Conservation (phyloP, 352 stramenopile genomes). For the Albugo laibachii region DNA sequence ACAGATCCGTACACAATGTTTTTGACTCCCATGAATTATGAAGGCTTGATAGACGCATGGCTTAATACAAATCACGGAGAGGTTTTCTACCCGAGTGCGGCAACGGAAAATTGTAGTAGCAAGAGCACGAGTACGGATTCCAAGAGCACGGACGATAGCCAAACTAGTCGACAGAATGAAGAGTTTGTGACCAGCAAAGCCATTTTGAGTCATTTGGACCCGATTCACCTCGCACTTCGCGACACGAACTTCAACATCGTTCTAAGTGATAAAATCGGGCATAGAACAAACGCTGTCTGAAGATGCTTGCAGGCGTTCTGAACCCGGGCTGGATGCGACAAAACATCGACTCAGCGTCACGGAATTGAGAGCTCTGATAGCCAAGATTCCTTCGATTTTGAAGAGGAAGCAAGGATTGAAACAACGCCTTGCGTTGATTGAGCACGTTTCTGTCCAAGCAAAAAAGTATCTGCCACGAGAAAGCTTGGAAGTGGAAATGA, state of each 20-base stretch:
- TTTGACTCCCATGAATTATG: constrained; percentile 69
- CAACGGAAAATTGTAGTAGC: background rate
- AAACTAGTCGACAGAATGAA: background rate
- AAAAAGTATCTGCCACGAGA: constrained; percentile 29
- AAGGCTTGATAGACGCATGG: constrained; percentile 51
- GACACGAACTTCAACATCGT: constrained; percentile 35
- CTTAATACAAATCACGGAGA: constrained; percentile 55
- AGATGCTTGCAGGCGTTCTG: no score
- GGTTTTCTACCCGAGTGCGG: constrained; percentile 25
- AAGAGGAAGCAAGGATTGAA: constrained; percentile 48
- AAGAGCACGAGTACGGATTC: no score
- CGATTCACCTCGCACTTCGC: constrained; percentile 45
- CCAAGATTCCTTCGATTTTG: constrained; percentile 47
- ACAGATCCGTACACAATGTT: constrained; percentile 65
- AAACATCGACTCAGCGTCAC: no score
- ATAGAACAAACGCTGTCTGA: no score
- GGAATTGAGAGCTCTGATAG: constrained; percentile 10
- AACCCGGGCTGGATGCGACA: no score
- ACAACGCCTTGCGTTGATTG: constrained; percentile 30
- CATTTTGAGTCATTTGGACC: constrained; percentile 44
- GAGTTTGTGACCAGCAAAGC: no score
- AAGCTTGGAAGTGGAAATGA: constrained; percentile 62
- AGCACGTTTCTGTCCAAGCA: no score
- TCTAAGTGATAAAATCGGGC: no score
- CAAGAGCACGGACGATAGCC: background rate